Evolutionary conservation across 2,329 filamentous ascomycete species (phyloP).

Genomic region (Stylonectria norvegica): DNA sequence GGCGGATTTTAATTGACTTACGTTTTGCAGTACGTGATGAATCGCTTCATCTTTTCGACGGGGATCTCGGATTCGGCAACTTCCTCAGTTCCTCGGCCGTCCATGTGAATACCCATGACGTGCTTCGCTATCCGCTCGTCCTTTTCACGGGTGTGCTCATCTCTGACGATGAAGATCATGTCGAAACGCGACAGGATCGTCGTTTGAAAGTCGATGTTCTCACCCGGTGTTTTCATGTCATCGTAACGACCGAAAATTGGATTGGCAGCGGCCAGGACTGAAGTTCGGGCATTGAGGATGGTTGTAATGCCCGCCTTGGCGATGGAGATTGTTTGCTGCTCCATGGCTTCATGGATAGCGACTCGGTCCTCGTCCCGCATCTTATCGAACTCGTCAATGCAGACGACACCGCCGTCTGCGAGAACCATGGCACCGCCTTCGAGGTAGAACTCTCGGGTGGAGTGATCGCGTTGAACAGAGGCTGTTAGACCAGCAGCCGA

Average conservation of each 20-base stretch:
- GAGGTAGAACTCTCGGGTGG: slow-evolving; percentile 92
- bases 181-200: slow-evolving; percentile 98
- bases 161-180: slow-evolving; percentile 98
- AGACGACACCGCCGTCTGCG: slow-evolving; percentile 93
- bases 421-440: slow-evolving; percentile 99
- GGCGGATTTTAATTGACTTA: slow-evolving; percentile 51
- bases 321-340: slow-evolving; percentile 98
- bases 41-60: slow-evolving; percentile 95
- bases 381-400: slow-evolving; percentile 99
- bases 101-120: slow-evolving; percentile 97
- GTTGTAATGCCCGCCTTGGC: slow-evolving; percentile 98
- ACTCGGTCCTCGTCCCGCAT: slow-evolving; percentile 98
- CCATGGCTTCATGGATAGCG: slow-evolving; percentile 99
- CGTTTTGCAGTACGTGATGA: slow-evolving; percentile 96
- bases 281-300: slow-evolving; percentile 92
- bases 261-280: slow-evolving; percentile 91
- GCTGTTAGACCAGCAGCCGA: slow-evolving; percentile 96
- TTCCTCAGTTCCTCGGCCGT: slow-evolving; percentile 77
- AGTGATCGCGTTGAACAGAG: slow-evolving; percentile 89
- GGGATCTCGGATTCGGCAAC: slow-evolving; percentile 82
- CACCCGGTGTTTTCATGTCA: slow-evolving; percentile 93
- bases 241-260: slow-evolving; percentile 98
- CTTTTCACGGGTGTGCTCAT: slow-evolving; percentile 84
- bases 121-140: slow-evolving; percentile 94
- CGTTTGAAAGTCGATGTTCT: slow-evolving; percentile 99